Percentiles rank a stretch among this genome's conserved stretches.
These are phyloP conservation scores for Lignosus rhinocerotis DNA, from an alignment of 1,284 basidiomycete genomes.

Conservation along the genomic window DNA sequence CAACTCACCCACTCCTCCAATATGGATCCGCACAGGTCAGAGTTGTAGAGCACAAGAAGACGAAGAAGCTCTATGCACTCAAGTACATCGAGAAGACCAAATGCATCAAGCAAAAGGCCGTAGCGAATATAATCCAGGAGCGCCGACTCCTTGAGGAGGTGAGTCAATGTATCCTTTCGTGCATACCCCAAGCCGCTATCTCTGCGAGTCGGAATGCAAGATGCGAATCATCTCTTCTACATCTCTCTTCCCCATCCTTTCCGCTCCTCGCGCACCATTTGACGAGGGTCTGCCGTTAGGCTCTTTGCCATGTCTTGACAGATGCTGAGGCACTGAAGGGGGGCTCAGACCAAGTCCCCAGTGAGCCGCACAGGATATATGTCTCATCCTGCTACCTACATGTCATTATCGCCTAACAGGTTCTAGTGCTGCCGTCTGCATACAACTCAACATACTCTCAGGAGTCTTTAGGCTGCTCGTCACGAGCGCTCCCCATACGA, in stretches of 20 bases:
- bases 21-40: conserved; percentile 66
- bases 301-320: background rate
- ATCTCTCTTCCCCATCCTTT: background rate
- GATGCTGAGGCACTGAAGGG: background rate
- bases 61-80: conserved; percentile 91
- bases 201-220: background rate
- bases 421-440: too few relatives aligned
- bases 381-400: background rate
- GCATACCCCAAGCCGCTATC: background rate
- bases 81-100: conserved; percentile 99
- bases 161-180: conserved; percentile 16
- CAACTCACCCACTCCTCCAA: background rate
- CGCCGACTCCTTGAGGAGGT: conserved; percentile 91
- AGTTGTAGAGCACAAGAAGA: conserved; percentile 98
- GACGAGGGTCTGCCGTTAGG: background rate
- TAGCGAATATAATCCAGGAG: conserved; percentile 96
- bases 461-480: too few relatives aligned
- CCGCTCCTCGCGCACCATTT: background rate
- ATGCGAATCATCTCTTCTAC: background rate
- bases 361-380: background rate
- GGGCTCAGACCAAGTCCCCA: background rate
- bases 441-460: too few relatives aligned
- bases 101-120: conserved; percentile 97
- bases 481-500: too few relatives aligned
- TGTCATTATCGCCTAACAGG: too few relatives aligned